Evolutionary conservation across 2,329 filamentous ascomycete genomes (phyloP).

Genomic region (Verticillium isaacii): DNA sequence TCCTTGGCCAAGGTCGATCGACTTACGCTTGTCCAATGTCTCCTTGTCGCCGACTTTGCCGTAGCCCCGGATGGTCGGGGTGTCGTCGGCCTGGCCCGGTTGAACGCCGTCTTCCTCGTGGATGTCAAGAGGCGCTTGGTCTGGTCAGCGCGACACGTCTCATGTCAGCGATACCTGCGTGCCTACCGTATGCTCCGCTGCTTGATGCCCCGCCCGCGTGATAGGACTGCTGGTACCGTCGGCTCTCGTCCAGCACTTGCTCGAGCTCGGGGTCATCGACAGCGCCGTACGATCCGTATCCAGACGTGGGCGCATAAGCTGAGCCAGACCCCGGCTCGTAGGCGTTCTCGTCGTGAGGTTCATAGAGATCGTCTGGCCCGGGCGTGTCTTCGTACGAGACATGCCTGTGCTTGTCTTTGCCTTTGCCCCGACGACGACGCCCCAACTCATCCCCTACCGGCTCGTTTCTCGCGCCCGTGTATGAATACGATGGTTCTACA

Average conservation of each 20-base stretch:
- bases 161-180: background rate
- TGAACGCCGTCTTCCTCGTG: constrained; percentile 20
- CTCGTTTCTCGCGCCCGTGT: background rate
- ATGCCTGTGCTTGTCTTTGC: background rate
- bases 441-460: background rate
- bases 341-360: background rate
- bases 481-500: background rate
- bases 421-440: background rate
- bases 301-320: background rate
- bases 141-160: background rate
- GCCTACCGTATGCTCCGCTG: constrained; percentile 8
- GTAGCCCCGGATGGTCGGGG: background rate
- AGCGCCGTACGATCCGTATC: background rate
- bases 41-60: constrained; percentile 7
- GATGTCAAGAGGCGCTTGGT: background rate
- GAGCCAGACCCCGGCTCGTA: background rate
- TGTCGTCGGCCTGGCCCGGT: constrained; percentile 16
- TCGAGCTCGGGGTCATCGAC: background rate
- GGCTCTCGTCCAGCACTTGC: background rate
- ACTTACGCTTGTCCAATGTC: constrained; percentile 31
- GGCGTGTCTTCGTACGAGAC: background rate
- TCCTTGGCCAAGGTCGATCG: background rate
- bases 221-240: background rate
- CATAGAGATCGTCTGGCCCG: background rate
- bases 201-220: constrained; percentile 4